Percentiles rank a stretch among this genome's conserved stretches.
Evolutionary conservation across 345 rosid genomes (phyloP).

Genomic region (Eucalyptus sideroxylon): DNA sequence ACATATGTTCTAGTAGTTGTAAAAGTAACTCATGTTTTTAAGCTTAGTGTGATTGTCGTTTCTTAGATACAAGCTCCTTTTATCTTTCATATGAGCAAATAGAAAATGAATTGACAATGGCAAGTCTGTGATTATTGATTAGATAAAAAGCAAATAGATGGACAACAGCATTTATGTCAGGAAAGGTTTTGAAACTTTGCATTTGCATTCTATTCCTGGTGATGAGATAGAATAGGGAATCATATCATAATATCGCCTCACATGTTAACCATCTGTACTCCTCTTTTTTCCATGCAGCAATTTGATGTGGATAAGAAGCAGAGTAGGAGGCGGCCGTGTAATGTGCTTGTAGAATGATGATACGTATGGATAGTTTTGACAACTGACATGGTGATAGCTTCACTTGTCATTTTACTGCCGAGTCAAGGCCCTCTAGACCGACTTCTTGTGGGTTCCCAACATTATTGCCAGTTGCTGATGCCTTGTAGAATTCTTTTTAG

Average conservation of each 20-base stretch:
- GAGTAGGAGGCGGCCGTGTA: constrained; percentile 18
- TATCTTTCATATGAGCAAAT: neutral
- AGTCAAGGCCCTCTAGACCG: neutral
- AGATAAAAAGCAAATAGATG: neutral
- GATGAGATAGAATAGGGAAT: neutral
- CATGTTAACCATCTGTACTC: neutral
- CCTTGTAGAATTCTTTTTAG: neutral
- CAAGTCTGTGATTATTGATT: neutral
- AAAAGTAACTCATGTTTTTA: neutral
- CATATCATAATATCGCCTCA: neutral
- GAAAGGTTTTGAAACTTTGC: neutral
- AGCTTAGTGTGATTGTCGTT: neutral
- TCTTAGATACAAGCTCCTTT: neutral
- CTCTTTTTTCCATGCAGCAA: constrained; percentile 14
- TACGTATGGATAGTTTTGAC: neutral
- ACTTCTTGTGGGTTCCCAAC: neutral
- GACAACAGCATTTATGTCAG: neutral
- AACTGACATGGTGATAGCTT: neutral
- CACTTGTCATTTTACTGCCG: neutral
- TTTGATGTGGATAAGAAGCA: constrained; percentile 24
- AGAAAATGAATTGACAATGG: neutral
- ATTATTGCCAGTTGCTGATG: neutral
- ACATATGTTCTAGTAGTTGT: too few species aligned
- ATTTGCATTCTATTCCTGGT: neutral
- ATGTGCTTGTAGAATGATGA: constrained; percentile 23